Conservation (phyloP, 192 early-diverging fungal genomes). For the Globomyces pollinis-pini region DNA sequence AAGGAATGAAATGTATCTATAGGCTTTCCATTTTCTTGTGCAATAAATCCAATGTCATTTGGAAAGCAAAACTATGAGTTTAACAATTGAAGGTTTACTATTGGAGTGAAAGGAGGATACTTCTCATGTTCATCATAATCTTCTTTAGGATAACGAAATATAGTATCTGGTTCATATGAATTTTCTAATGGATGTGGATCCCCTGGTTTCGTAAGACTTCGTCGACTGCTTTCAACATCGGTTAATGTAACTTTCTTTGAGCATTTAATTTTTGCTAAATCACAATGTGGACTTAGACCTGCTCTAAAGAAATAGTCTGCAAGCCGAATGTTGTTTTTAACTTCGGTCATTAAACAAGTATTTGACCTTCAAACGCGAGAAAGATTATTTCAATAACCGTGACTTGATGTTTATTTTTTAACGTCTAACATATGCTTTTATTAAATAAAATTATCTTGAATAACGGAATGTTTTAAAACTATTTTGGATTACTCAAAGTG, state of each 20-base stretch:
- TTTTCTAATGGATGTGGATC: conserved; percentile 35
- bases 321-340: conserved; percentile 21
- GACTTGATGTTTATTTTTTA: too few species aligned
- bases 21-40: conserved; percentile 24
- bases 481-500: too few species aligned
- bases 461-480: too few species aligned
- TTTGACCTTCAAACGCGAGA: too few species aligned
- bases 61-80: conserved; percentile 47
- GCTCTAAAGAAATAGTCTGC: conserved; percentile 40
- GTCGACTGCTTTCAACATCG: not conserved
- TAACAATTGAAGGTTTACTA: conserved; percentile 33
- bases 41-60: conserved; percentile 29
- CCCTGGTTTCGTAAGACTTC: too few species aligned
- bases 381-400: too few species aligned
- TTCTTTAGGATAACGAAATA: conserved; percentile 31
- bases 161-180: conserved; percentile 22
- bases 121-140: conserved; percentile 28
- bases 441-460: too few species aligned
- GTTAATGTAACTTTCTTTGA: conserved; percentile 7
- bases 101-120: conserved; percentile 32
- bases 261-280: conserved; percentile 12
- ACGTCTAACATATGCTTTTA: too few species aligned
- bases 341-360: not conserved
- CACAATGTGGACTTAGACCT: conserved; percentile 21
- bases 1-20: conserved; percentile 43